phyloP scores from a whole-genome alignment of 495 filamentous ascomycete species.

The Jackrogersella minutella region DNA sequence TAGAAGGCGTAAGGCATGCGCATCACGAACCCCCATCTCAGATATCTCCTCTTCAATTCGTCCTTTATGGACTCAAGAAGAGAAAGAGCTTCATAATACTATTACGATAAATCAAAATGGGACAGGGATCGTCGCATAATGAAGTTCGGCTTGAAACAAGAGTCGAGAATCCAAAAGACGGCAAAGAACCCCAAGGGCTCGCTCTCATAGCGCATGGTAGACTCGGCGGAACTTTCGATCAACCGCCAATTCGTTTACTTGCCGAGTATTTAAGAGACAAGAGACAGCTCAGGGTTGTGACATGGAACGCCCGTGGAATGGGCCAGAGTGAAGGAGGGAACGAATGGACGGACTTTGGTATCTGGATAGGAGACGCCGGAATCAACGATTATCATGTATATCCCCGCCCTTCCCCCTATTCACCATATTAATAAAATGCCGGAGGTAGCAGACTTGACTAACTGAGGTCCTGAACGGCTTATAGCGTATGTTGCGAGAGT shows the following conservation, averaged over 20 bases:
- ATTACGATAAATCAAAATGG: conserved; percentile 12
- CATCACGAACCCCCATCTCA: neutral
- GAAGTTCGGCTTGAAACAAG: conserved; percentile 37
- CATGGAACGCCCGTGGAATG: conserved; percentile 78
- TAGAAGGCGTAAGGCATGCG: too few relatives aligned
- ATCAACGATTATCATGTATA: conserved; percentile 34
- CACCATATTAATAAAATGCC: neutral
- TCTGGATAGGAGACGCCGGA: conserved; percentile 29
- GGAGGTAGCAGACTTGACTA: neutral
- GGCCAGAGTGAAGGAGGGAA: conserved; percentile 73
- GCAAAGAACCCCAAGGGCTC: conserved; percentile 21
- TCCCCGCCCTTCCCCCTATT: neutral
- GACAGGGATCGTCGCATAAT: conserved; percentile 28
- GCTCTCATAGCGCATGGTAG: conserved; percentile 36
- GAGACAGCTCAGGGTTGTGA: conserved; percentile 65
- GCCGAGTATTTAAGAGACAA: conserved; percentile 35
- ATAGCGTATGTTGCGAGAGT: conserved; percentile 38
- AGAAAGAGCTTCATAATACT: neutral
- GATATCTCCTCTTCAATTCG: neutral
- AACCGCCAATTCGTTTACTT: conserved; percentile 34
- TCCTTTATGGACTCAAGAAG: too few relatives aligned
- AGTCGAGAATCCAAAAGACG: conserved; percentile 31
- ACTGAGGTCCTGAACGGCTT: neutral
- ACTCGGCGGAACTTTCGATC: conserved; percentile 31
- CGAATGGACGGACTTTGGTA: conserved; percentile 65